Conservation (phyloP, 257 asterid species). For the Solanum corneliomulleri region DNA sequence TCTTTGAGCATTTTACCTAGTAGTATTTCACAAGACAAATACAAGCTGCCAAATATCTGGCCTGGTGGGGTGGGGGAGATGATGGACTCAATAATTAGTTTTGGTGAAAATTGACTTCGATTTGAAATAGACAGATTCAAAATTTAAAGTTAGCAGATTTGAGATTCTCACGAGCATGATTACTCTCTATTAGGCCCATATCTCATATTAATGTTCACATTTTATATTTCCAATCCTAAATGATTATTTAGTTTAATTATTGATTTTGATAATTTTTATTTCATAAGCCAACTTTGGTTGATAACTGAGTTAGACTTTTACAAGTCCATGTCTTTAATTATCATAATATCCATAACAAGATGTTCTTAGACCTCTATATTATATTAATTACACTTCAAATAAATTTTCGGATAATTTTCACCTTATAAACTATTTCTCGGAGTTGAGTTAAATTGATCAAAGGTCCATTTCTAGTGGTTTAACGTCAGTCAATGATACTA, state of each 20-base stretch:
- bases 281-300: background rate
- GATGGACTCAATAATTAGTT: background rate
- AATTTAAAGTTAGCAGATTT: too few relatives aligned
- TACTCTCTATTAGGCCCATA: background rate
- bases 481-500: background rate
- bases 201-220: background rate
- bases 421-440: background rate
- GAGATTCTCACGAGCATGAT: background rate
- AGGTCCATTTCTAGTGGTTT: background rate
- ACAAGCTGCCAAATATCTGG: background rate
- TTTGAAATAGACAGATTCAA: too few relatives aligned
- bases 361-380: background rate
- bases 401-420: rapidly evolving
- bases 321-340: background rate
- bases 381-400: background rate
- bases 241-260: background rate
- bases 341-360: too few relatives aligned
- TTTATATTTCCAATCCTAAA: background rate
- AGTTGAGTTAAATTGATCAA: background rate
- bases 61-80: background rate
- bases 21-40: background rate
- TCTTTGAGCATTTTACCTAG: background rate
- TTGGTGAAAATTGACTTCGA: background rate
- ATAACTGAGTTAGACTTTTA: background rate
- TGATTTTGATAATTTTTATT: background rate